Evolutionary conservation across 129 eudicot genomes (phyloP).

Genomic region (Rutidosis leptorrhynchoides): DNA sequence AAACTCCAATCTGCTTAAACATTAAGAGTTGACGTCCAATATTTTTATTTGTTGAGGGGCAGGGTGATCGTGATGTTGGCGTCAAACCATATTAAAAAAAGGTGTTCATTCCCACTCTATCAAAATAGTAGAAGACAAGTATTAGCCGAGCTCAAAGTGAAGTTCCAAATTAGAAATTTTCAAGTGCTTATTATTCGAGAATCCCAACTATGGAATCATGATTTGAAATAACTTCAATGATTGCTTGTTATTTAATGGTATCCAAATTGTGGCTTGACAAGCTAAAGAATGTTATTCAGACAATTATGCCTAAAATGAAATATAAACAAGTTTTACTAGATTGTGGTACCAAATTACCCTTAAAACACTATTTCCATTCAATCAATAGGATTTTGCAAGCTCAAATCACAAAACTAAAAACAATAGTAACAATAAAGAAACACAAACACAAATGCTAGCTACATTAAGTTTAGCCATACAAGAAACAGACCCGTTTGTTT

Average conservation of each 20-base stretch:
- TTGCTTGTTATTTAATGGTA: too few relatives aligned
- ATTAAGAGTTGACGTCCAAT: slow-evolving; percentile 7
- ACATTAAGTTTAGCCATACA: background rate
- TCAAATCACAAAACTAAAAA: background rate
- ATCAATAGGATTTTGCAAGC: background rate
- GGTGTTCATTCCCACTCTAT: slow-evolving; percentile 69
- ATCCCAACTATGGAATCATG: background rate
- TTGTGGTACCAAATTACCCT: too few relatives aligned
- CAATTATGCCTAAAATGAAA: too few relatives aligned
- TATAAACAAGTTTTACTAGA: too few relatives aligned
- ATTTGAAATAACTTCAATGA: background rate
- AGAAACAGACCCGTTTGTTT: background rate
- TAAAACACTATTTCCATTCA: too few relatives aligned
- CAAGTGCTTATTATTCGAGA: slow-evolving; percentile 47
- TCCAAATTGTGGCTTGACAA: too few relatives aligned
- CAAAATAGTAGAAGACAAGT: slow-evolving; percentile 61
- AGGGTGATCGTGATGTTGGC: slow-evolving; percentile 23
- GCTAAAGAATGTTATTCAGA: background rate
- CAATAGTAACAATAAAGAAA: background rate
- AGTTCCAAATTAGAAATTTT: slow-evolving; percentile 64
- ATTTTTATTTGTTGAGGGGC: slow-evolving; percentile 39
- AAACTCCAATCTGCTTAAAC: background rate
- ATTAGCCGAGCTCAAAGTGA: slow-evolving; percentile 45
- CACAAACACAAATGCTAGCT: slow-evolving; percentile 12
- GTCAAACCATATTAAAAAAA: slow-evolving; percentile 19